Conservation (phyloP, 768 basidiomycete species). For the Boletus pseudopeckii region DNA sequence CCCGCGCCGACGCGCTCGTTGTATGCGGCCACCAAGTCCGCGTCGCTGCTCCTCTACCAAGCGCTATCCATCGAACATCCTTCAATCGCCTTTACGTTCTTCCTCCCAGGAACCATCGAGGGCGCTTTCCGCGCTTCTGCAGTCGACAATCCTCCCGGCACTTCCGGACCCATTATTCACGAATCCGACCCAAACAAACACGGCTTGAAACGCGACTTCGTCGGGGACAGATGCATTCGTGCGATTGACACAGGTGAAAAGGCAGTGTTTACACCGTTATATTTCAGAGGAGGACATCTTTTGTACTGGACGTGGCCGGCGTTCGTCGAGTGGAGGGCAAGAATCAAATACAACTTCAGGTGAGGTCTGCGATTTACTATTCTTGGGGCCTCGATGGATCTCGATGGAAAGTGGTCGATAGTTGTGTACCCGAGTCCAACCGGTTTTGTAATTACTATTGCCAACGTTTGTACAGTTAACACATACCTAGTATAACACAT, state of each 20-base stretch:
- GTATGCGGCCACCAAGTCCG: constrained; percentile 82
- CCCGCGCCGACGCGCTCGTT: constrained; percentile 84
- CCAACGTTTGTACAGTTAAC: background rate
- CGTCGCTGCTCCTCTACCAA: constrained; percentile 74
- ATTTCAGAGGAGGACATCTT: constrained; percentile 47
- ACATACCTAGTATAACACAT: too few species aligned
- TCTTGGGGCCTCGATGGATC: background rate
- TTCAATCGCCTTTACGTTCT: constrained; percentile 53
- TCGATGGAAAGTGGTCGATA: background rate
- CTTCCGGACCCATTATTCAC: constrained; percentile 28
- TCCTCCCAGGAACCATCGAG: constrained; percentile 70
- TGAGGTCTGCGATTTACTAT: background rate
- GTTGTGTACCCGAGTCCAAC: background rate
- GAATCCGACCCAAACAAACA: constrained; percentile 53
- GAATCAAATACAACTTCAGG: constrained; percentile 61
- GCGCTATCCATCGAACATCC: constrained; percentile 80
- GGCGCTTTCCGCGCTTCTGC: constrained; percentile 79
- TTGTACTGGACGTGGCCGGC: constrained; percentile 65
- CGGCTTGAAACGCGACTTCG: constrained; percentile 57
- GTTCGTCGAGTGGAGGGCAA: constrained; percentile 55
- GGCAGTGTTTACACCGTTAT: constrained; percentile 54
- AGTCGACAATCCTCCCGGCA: constrained; percentile 48
- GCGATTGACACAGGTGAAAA: constrained; percentile 60
- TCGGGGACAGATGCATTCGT: constrained; percentile 56
- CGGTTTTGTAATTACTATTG: background rate